Conservation (phyloP, 2,329 filamentous ascomycete species). For the Tolypocladium capitatum region DNA sequence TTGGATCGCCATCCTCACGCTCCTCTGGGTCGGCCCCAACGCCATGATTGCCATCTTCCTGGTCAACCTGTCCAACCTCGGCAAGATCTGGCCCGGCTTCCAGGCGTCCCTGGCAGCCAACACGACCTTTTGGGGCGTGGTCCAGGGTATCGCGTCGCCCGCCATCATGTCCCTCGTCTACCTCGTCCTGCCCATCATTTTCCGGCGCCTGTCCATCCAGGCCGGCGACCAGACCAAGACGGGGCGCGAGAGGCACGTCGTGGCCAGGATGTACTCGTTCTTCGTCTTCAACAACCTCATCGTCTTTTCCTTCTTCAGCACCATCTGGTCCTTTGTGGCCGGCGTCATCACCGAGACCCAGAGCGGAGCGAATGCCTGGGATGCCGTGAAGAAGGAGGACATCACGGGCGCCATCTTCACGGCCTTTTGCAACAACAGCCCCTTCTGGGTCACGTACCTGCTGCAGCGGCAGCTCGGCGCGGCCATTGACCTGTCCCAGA, state of each 20-base stretch:
- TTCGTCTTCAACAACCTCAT: slow-evolving; percentile 96
- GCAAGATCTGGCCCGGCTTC: slow-evolving; percentile 67
- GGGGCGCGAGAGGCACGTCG: slow-evolving; percentile 79
- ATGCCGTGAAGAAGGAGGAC: slow-evolving; percentile 51
- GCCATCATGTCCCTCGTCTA: slow-evolving; percentile 81
- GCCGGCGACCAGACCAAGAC: slow-evolving; percentile 88
- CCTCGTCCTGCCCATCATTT: slow-evolving; percentile 76
- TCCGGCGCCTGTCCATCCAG: slow-evolving; percentile 70
- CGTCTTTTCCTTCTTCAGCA: slow-evolving; percentile 84
- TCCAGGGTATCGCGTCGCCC: slow-evolving; percentile 85
- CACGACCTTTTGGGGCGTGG: slow-evolving; percentile 62
- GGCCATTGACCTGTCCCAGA: slow-evolving; percentile 82
- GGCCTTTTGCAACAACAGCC: slow-evolving; percentile 69
- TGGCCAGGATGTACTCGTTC: slow-evolving; percentile 83
- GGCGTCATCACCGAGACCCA: slow-evolving; percentile 47
- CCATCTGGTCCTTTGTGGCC: slow-evolving; percentile 61
- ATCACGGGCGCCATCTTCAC: slow-evolving; percentile 52
- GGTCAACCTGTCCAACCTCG: slow-evolving; percentile 72
- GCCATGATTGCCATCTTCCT: slow-evolving; percentile 89
- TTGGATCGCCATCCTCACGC: slow-evolving; percentile 69
- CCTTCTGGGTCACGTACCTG: slow-evolving; percentile 91
- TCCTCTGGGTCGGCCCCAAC: slow-evolving; percentile 86
- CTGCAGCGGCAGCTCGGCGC: slow-evolving; percentile 87
- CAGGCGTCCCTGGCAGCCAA: slow-evolving; percentile 47
- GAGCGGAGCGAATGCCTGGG: slow-evolving; percentile 48